phyloP scores from a whole-genome alignment of 1,139 yeast genomes.

The Debaryomyces coudertii region DNA sequence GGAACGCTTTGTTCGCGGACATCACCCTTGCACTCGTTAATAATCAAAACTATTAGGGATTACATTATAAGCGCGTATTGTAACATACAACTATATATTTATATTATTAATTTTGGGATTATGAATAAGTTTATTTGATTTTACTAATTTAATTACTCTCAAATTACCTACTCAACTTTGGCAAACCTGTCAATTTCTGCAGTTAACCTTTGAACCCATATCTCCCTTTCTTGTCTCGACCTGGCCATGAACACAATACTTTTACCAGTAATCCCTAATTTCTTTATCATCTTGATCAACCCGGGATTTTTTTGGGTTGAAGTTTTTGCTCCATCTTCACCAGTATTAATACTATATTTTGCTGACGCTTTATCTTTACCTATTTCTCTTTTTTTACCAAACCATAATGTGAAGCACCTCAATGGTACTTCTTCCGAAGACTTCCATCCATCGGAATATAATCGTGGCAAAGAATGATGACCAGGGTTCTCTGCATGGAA shows the following conservation, averaged over 20 bases:
- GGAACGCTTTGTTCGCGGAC: slow-evolving; percentile 22
- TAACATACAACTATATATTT: not conserved
- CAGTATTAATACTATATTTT: slow-evolving; percentile 13
- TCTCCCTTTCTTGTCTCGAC: slow-evolving; percentile 79
- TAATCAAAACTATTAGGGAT: not conserved
- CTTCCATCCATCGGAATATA: slow-evolving; percentile 82
- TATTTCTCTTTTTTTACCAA: slow-evolving; percentile 62
- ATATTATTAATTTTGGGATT: too few species aligned
- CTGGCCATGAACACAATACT: slow-evolving; percentile 77
- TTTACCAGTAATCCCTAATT: slow-evolving; percentile 69
- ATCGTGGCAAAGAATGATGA: slow-evolving; percentile 62
- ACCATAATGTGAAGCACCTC: slow-evolving; percentile 83
- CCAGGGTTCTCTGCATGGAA: slow-evolving; percentile 57
- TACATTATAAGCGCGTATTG: not conserved
- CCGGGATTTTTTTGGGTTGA: slow-evolving; percentile 42
- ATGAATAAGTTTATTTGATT: not conserved
- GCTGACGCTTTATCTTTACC: slow-evolving; percentile 17
- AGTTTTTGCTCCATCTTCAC: slow-evolving; percentile 4
- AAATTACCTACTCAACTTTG: slow-evolving; percentile 11
- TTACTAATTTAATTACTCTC: not conserved
- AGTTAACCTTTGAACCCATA: slow-evolving; percentile 73
- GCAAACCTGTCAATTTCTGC: slow-evolving; percentile 64
- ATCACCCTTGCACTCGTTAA: slow-evolving; percentile 19
- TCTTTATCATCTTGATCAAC: slow-evolving; percentile 44
- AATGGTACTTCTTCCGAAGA: slow-evolving; percentile 74